phyloP scores from a whole-genome alignment of 148 eudicot genomes.

The Pouteria glomerata region DNA sequence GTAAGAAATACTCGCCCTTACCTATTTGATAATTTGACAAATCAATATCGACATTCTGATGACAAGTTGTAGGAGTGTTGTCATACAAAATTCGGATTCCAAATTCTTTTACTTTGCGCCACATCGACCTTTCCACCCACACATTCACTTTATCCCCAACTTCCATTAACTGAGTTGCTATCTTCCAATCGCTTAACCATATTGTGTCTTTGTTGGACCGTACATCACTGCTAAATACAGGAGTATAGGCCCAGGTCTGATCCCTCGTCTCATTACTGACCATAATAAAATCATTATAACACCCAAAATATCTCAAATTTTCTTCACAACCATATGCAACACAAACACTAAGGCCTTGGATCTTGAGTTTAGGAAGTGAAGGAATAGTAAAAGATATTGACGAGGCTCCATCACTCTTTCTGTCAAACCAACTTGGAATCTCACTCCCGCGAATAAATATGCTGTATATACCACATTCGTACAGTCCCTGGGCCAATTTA shows the following conservation, averaged over 20 bases:
- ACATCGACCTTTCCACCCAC: no score
- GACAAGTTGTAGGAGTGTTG: no score
- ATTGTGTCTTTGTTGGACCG: not conserved
- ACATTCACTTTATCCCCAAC: no score
- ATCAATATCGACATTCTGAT: no score
- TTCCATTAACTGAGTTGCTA: no score
- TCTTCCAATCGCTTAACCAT: conserved; percentile 1
- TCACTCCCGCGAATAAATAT: not conserved
- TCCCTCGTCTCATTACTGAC: not conserved
- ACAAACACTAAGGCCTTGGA: not conserved
- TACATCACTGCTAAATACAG: not conserved
- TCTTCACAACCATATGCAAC: no score
- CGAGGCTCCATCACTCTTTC: not conserved
- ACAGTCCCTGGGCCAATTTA: not conserved
- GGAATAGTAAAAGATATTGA: not conserved
- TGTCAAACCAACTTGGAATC: not conserved
- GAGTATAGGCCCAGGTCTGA: not conserved
- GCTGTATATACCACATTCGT: no score
- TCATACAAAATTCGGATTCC: no score
- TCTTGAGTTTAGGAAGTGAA: not conserved
- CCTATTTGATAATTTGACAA: no score
- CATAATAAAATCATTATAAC: not conserved
- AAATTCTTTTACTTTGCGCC: no score
- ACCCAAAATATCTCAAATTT: no score
- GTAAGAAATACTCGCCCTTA: no score